Percentiles rank a stretch among this genome's conserved stretches.
Conservation (phyloP, 208 protist species). For the Trichomonas vaginalis region DNA sequence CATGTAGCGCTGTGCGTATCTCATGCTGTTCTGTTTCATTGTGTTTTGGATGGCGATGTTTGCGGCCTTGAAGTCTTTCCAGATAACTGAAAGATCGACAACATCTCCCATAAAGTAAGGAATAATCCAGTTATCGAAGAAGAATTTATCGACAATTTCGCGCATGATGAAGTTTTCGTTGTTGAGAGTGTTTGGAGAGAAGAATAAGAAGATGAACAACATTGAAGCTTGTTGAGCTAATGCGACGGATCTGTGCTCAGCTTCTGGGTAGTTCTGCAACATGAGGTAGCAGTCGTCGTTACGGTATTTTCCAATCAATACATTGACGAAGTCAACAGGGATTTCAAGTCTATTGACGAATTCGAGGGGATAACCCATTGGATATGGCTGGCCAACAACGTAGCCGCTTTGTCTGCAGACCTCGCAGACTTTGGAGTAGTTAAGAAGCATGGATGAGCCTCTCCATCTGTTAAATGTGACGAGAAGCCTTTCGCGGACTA, state of each 20-base stretch:
- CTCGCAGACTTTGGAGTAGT: slow-evolving; percentile 75
- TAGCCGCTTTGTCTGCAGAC: slow-evolving; percentile 68
- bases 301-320: slow-evolving; percentile 68
- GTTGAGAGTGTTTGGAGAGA: slow-evolving; percentile 67
- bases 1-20: background rate
- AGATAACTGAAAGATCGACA: slow-evolving; percentile 66
- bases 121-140: slow-evolving; percentile 91
- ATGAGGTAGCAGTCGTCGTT: slow-evolving; percentile 85
- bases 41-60: slow-evolving; percentile 64
- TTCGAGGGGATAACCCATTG: background rate
- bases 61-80: slow-evolving; percentile 72
- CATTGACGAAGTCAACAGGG: slow-evolving; percentile 38
- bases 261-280: slow-evolving; percentile 58
- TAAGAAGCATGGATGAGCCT: slow-evolving; percentile 46
- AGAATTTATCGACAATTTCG: slow-evolving; percentile 91
- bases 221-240: slow-evolving; percentile 70
- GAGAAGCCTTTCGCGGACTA: slow-evolving; percentile 68
- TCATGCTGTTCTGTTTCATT: slow-evolving; percentile 52
- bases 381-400: background rate
- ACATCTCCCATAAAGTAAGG: slow-evolving; percentile 83
- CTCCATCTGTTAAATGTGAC: slow-evolving; percentile 85
- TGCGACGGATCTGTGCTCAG: slow-evolving; percentile 71
- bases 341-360: background rate
- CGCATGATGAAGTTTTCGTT: slow-evolving; percentile 58
- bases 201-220: slow-evolving; percentile 87